Base-by-base conservation (phyloP, 192 early-diverging fungal genomes). In the Coemansia sp. region DNA sequence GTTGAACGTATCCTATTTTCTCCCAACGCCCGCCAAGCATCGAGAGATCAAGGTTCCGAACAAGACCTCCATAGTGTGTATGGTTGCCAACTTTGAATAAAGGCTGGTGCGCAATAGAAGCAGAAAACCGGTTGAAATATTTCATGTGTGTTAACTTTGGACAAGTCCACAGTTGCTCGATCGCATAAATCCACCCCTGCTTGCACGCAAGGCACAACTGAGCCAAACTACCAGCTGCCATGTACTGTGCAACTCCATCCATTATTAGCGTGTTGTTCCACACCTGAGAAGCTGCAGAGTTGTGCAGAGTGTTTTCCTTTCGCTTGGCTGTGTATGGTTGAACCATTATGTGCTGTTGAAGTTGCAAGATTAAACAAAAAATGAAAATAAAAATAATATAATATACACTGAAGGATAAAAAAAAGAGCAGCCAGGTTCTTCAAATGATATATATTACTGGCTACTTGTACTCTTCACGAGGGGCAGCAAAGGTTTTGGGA, bases 1-100 rank as follows among this genome's bases (percentile, higher is more conserved):
- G 30, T 4, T 61, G 18, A 25, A 40, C 20, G 42, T 59, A 61
- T 42, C 58, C 37, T 12, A 75, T 31, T 25, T 34, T 59, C 21
- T 75, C 72, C 72, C 72, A 75, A 15, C 72, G 57, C 3, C 63
- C 67, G 18, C 33, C 51, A 7, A 75, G 52, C 72, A 75, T 68
- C 5, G 58, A 57, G 15, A 75, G 40, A 46, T 75, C 67, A 15
- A 75, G 45, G 9, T 16, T 34, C 21, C 59, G 40, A n/a, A 65
- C 42, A 15, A 75, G 46, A 23, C 42, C 39, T 30, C 72, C 72
- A 20, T 75, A 75, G 4, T 8, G 7, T 21, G 20, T 21, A 18
- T 61, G 39, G 39, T 46, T 21, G 30, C 57, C 48, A 12, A 74
- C 28, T 28, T 13, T 20, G 20, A 64, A 52, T 28, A 60, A 60